These are phyloP conservation scores for Diversispora epigaea DNA, from an alignment of 192 early-diverging fungal genomes.

Conservation along the genomic window DNA sequence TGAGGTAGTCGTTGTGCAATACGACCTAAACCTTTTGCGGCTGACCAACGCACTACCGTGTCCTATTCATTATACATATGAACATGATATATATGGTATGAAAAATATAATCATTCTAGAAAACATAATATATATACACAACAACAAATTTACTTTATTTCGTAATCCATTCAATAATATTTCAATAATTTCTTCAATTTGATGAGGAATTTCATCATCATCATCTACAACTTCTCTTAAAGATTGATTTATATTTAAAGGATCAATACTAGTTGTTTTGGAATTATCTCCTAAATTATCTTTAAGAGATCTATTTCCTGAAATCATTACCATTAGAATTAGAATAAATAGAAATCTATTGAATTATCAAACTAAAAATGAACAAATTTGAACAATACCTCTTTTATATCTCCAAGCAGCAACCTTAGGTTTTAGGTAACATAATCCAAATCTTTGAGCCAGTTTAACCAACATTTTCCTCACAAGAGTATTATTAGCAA, in stretches of 20 bases:
- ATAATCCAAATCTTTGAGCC: constrained; percentile 80
- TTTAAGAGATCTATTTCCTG: constrained; percentile 53
- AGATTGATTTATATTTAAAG: constrained; percentile 33
- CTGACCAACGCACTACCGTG: constrained; percentile 96
- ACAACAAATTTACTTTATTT: constrained; percentile 60
- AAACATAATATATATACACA: background rate
- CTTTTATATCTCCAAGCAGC: constrained; percentile 71
- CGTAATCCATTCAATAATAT: constrained; percentile 79
- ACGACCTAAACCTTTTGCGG: constrained; percentile 94
- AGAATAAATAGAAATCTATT: background rate
- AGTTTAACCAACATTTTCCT: constrained; percentile 84
- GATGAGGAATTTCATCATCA: constrained; percentile 75
- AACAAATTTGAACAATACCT: constrained; percentile 38
- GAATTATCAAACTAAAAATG: background rate
- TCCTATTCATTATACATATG: constrained; percentile 42
- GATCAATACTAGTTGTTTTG: constrained; percentile 38
- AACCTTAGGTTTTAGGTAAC: constrained; percentile 67
- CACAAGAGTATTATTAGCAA: constrained; percentile 70
- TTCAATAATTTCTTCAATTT: constrained; percentile 80
- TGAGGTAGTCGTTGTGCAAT: constrained; percentile 77
- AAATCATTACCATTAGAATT: background rate
- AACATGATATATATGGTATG: background rate
- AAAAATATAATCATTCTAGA: background rate
- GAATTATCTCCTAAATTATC: constrained; percentile 47
- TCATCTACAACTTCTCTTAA: constrained; percentile 51